Percentiles rank a stretch among this genome's conserved stretches.
phyloP scores from a whole-genome alignment of 768 basidiomycete genomes.

The Tulasnella sp. region DNA sequence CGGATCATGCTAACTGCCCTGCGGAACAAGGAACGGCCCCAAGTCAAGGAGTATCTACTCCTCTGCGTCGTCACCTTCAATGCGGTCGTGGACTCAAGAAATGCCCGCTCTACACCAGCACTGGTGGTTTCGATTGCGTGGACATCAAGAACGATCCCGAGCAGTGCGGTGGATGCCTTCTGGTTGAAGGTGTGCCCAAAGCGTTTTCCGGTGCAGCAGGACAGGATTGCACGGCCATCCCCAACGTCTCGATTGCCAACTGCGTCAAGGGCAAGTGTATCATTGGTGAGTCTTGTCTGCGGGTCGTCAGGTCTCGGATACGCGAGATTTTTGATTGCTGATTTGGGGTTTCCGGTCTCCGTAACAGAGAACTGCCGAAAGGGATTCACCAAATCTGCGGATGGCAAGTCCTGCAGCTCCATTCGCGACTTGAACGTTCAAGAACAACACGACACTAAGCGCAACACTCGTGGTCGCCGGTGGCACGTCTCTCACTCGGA shows the following conservation, averaged over 20 bases:
- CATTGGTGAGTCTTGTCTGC: constrained; percentile 37
- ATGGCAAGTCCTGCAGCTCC: background rate
- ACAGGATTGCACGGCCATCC: constrained; percentile 40
- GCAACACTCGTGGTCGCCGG: background rate
- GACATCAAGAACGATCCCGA: constrained; percentile 13
- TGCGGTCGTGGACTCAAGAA: constrained; percentile 7
- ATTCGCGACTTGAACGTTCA: background rate
- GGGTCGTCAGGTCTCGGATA: no score
- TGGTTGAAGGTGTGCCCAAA: background rate
- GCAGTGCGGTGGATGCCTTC: constrained; percentile 13
- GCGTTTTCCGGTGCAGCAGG: constrained; percentile 24
- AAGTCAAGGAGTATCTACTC: background rate
- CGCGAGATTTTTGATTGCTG: no score
- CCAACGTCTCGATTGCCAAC: constrained; percentile 34
- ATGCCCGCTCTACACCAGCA: background rate
- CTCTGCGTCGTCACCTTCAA: background rate
- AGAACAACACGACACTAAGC: background rate
- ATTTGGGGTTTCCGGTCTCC: background rate
- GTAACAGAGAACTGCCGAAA: background rate
- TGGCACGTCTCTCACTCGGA: background rate
- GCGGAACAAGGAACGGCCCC: background rate
- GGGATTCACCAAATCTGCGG: background rate
- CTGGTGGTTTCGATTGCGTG: constrained; percentile 14
- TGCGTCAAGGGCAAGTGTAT: constrained; percentile 35
- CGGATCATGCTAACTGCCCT: background rate